phyloP scores from a whole-genome alignment of 192 early-diverging fungal genomes.

The Gamsiella multidivaricata region DNA sequence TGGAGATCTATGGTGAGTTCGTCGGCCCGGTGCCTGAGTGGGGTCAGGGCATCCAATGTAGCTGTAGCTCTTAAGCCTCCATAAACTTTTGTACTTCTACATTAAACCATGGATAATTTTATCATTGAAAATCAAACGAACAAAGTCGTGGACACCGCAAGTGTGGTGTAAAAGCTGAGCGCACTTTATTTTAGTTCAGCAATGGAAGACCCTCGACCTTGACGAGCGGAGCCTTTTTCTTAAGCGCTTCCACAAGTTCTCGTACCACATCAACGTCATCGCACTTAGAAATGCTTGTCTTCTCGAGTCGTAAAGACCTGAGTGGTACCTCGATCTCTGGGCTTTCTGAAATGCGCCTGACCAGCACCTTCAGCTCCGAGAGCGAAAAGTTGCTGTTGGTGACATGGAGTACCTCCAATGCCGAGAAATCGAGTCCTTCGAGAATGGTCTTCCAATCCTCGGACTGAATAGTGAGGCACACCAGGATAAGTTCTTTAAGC shows the following conservation, averaged over 20 bases:
- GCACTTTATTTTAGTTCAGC: no score
- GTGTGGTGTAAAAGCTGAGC: no score
- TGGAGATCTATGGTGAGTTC: constrained; percentile 55
- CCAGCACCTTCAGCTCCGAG: neutral
- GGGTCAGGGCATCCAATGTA: constrained; percentile 75
- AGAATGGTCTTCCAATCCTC: neutral
- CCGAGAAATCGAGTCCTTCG: neutral
- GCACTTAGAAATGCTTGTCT: no score
- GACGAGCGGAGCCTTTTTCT: no score
- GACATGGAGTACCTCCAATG: neutral
- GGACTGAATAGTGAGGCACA: neutral
- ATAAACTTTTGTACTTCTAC: neutral
- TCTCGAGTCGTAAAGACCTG: no score
- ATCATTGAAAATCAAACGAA: neutral
- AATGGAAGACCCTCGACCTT: no score
- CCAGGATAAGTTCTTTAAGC: neutral
- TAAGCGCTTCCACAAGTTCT: no score
- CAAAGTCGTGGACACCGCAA: no score
- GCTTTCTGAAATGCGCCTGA: neutral
- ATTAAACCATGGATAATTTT: neutral
- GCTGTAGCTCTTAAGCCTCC: constrained; percentile 72
- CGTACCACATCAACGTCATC: no score
- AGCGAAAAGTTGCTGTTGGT: neutral
- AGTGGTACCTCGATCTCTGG: no score
- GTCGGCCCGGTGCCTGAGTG: constrained; percentile 66